A percentile compares a stretch with the other conserved stretches of the same genome.
These are phyloP conservation scores for Isoetes taiwanensis DNA, from an alignment of 75 land plant species.

Conservation along the genomic window DNA sequence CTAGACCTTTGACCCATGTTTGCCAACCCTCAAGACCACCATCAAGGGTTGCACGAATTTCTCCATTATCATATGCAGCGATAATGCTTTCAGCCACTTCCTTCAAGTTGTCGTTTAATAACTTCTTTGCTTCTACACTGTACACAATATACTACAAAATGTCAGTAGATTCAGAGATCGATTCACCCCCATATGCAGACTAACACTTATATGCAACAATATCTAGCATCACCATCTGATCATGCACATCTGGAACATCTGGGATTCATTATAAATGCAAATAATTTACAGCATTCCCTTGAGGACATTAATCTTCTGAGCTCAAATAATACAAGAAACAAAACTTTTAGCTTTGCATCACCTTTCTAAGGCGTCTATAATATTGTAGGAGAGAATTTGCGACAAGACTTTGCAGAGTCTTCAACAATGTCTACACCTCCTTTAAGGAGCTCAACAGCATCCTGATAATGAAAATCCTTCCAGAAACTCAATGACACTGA, in stretches of 20 bases:
- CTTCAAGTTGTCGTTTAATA: slow-evolving; percentile 70
- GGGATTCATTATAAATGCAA: no score
- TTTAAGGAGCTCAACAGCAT: slow-evolving; percentile 55
- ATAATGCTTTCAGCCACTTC: slow-evolving; percentile 58
- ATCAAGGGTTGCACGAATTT: slow-evolving; percentile 46
- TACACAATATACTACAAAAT: not conserved
- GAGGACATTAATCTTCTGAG: no score
- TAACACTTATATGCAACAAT: no score
- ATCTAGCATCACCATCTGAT: no score
- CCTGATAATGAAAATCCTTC: slow-evolving; percentile 29
- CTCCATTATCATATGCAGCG: slow-evolving; percentile 75
- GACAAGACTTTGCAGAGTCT: slow-evolving; percentile 50
- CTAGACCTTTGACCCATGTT: slow-evolving; percentile 81
- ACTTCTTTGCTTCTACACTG: slow-evolving; percentile 54
- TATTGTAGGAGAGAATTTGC: slow-evolving; percentile 57
- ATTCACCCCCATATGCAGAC: no score
- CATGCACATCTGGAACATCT: no score
- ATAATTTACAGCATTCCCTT: no score
- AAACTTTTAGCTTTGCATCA: no score
- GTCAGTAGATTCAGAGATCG: no score
- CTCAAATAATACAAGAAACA: no score
- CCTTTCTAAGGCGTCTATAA: no score
- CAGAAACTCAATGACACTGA: not conserved
- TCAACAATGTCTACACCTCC: slow-evolving; percentile 71
- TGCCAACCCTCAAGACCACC: slow-evolving; percentile 77